phyloP scores from a whole-genome alignment of 768 basidiomycete species.

The Naganishia vaughanmartiniae region DNA sequence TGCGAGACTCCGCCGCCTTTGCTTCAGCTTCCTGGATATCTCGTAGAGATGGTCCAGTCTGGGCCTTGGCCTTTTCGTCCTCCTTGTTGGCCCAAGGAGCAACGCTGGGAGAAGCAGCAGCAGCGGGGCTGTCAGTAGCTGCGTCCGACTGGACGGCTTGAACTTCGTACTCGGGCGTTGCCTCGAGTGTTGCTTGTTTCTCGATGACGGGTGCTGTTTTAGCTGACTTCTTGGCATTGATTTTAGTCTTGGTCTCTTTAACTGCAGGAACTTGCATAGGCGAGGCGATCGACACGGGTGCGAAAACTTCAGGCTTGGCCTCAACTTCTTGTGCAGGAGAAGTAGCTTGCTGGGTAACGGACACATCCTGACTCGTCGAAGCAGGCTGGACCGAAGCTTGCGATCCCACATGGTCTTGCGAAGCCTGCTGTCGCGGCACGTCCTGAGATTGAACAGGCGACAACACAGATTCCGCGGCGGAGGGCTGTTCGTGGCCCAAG shows the following conservation, averaged over 20 bases:
- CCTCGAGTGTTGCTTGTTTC: neutral
- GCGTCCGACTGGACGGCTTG: constrained; percentile 14
- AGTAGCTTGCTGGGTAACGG: neutral
- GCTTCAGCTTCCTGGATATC: constrained; percentile 94
- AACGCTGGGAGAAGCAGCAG: constrained; percentile 32
- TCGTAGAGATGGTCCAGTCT: constrained; percentile 66
- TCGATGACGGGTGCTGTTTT: constrained; percentile 30
- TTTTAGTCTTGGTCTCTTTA: constrained; percentile 25
- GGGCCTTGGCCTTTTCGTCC: constrained; percentile 56
- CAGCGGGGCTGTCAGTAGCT: neutral
- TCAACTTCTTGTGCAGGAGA: neutral
- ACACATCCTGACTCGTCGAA: neutral
- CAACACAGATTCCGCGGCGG: constrained; percentile 11
- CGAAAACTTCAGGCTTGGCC: neutral
- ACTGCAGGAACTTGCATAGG: neutral
- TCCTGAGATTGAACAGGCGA: constrained; percentile 23
- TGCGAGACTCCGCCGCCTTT: constrained; percentile 71
- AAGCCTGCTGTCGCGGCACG: neutral
- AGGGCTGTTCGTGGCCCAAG: neutral
- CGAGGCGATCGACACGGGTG: neutral
- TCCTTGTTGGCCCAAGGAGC: constrained; percentile 58
- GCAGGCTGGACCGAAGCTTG: neutral
- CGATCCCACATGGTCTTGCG: neutral
- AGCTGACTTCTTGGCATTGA: constrained; percentile 29
- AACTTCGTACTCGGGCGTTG: constrained; percentile 21